Conservation (phyloP, 768 basidiomycete species). For the Gloeopeniophorella convolvens region DNA sequence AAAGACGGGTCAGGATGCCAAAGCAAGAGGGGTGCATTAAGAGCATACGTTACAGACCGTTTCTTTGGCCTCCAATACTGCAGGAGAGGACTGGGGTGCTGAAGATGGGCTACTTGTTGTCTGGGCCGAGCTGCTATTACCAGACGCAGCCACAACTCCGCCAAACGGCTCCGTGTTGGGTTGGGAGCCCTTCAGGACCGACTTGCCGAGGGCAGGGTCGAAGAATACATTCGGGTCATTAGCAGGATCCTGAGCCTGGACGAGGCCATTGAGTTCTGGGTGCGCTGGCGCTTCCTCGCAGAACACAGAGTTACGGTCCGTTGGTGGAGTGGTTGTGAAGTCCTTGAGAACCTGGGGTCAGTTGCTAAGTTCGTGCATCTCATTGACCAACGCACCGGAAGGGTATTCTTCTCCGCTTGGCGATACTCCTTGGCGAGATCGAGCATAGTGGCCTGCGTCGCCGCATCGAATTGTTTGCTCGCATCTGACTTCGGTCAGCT, state of each 20-base stretch:
- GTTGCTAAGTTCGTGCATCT: background rate
- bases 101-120: too few relatives aligned
- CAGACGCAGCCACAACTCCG: background rate
- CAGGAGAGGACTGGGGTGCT: too few relatives aligned
- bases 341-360: conserved; percentile 30
- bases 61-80: too few relatives aligned
- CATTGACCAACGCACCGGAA: conserved; percentile 33
- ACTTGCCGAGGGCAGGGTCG: conserved; percentile 28
- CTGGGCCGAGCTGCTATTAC: too few relatives aligned
- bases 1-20: background rate
- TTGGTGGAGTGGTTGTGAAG: conserved; percentile 45
- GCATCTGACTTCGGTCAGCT: conserved; percentile 33
- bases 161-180: conserved; percentile 30
- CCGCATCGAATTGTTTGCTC: conserved; percentile 43
- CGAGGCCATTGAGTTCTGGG: conserved; percentile 30
- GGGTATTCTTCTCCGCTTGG: conserved; percentile 54
- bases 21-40: background rate
- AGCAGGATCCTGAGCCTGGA: conserved; percentile 33
- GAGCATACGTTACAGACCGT: background rate
- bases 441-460: conserved; percentile 47
- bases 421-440: conserved; percentile 47
- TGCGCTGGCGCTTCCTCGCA: conserved; percentile 34
- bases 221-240: conserved; percentile 30
- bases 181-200: conserved; percentile 42
- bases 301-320: conserved; percentile 44